A percentile compares a stretch with the other conserved stretches of the same genome.
Conservation (phyloP, 176 grass and related monocot species). For the Echinochloa phyllopogon region DNA sequence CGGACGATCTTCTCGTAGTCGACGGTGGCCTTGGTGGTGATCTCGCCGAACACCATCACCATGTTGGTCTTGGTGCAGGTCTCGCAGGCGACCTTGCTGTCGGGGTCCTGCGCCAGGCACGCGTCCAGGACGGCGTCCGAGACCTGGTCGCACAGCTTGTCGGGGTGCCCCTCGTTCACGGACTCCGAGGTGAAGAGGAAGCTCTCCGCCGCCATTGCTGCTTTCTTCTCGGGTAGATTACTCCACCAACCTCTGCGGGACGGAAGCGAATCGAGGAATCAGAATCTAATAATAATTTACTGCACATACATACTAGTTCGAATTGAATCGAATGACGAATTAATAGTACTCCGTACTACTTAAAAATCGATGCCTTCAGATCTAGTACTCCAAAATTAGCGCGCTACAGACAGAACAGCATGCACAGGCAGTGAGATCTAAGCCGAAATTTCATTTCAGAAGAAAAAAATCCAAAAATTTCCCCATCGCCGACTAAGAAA, state of each 20-base stretch:
- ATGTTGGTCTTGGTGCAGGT: constrained; percentile 97
- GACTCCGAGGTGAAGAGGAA: constrained; percentile 86
- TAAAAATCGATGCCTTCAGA: neutral
- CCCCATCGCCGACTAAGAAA: neutral
- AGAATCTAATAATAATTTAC: neutral
- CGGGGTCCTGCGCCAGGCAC: constrained; percentile 61
- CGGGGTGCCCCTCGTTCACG: constrained; percentile 75
- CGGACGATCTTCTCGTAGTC: constrained; percentile 96
- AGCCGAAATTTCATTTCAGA: neutral
- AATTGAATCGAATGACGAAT: neutral
- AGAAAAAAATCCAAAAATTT: neutral
- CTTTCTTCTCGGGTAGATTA: neutral
- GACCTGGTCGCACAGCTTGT: constrained; percentile 85
- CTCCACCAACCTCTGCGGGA: constrained; percentile 34
- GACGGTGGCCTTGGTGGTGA: constrained; percentile 83
- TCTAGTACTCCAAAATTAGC: neutral
- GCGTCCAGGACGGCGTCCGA: constrained; percentile 69
- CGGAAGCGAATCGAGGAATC: neutral
- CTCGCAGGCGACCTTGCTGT: constrained; percentile 87
- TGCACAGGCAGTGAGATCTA: neutral
- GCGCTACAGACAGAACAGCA: neutral
- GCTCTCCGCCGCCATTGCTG: constrained; percentile 57
- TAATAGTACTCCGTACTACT: too few species aligned
- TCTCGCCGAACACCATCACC: constrained; percentile 95
- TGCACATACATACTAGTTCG: too few species aligned